Conservation (phyloP, 2,329 filamentous ascomycete species). For the Cladophialophora psammophila region DNA sequence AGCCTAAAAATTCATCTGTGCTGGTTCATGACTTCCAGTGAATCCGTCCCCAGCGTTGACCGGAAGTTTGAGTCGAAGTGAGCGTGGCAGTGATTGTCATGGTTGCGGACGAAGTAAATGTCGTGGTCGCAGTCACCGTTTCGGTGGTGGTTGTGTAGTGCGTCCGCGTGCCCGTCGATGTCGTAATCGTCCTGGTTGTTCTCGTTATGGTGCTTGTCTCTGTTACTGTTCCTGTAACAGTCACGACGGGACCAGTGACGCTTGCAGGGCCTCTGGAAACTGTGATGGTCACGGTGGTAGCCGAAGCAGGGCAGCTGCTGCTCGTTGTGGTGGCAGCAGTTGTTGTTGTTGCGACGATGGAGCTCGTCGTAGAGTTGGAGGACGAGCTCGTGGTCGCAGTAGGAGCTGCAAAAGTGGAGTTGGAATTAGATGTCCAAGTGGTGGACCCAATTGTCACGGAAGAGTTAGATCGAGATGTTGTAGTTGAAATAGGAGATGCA, state of each 20-base stretch:
- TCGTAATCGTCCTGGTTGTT: slow-evolving; percentile 9
- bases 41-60: slow-evolving; percentile 24
- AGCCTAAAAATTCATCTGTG: not conserved
- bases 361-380: slow-evolving; percentile 19
- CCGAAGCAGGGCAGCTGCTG: slow-evolving; percentile 11
- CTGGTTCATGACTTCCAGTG: slow-evolving; percentile 14
- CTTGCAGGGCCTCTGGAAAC: slow-evolving; percentile 5
- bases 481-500: slow-evolving; percentile 9
- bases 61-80: slow-evolving; percentile 17
- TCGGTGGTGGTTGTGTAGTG: slow-evolving; percentile 11
- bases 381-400: not conserved
- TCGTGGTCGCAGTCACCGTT: slow-evolving; percentile 20
- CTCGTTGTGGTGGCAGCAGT: slow-evolving; percentile 11
- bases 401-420: slow-evolving; percentile 13
- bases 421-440: not conserved
- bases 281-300: slow-evolving; percentile 13
- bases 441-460: not conserved
- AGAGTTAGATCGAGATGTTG: not conserved
- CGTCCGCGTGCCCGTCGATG: not conserved
- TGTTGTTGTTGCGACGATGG: slow-evolving; percentile 9
- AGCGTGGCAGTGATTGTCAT: slow-evolving; percentile 18
- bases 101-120: slow-evolving; percentile 16
- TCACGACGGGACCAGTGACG: not conserved
- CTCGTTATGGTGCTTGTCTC: slow-evolving; percentile 16
- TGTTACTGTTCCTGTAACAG: slow-evolving; percentile 2